Percentiles rank a stretch among this genome's conserved stretches.
These are phyloP conservation scores for Talaromyces stipitatus DNA, from an alignment of 495 filamentous ascomycete genomes.

Conservation along the genomic window DNA sequence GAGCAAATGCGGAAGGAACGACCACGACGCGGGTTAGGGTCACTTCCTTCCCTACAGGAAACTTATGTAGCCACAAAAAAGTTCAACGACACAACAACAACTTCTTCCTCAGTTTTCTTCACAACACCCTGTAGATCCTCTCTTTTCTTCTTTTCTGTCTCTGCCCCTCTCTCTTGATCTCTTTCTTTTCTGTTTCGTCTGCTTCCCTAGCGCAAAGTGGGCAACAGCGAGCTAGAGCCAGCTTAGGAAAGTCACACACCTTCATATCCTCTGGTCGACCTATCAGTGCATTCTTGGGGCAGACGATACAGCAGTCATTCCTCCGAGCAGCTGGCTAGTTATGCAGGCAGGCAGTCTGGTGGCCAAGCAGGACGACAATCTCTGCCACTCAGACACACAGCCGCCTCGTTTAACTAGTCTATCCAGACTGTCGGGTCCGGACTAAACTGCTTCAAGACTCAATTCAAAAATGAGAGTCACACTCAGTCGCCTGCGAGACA, in stretches of 20 bases:
- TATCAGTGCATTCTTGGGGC: background rate
- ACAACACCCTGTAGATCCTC: background rate
- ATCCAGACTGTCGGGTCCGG: constrained; percentile 27
- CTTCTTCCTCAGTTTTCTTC: background rate
- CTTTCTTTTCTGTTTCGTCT: background rate
- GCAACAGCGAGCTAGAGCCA: background rate
- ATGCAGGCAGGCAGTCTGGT: constrained; percentile 5
- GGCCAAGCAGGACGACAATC: background rate
- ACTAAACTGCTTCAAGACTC: constrained; percentile 18
- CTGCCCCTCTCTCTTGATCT: background rate
- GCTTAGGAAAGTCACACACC: background rate
- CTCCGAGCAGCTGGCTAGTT: background rate
- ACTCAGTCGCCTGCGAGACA: background rate
- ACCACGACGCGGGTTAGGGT: background rate
- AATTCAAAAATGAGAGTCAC: constrained; percentile 4
- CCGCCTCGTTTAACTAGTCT: constrained; percentile 24
- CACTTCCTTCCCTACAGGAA: background rate
- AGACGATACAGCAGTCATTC: background rate
- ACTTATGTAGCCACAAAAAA: background rate
- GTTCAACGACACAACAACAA: background rate
- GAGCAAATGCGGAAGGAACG: background rate
- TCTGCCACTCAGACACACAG: constrained; percentile 18
- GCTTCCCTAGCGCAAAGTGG: background rate
- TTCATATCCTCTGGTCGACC: background rate
- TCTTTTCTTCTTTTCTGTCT: background rate